Evolutionary conservation across 495 filamentous ascomycete genomes (phyloP).

Genomic region (Penicillium chermesinum): DNA sequence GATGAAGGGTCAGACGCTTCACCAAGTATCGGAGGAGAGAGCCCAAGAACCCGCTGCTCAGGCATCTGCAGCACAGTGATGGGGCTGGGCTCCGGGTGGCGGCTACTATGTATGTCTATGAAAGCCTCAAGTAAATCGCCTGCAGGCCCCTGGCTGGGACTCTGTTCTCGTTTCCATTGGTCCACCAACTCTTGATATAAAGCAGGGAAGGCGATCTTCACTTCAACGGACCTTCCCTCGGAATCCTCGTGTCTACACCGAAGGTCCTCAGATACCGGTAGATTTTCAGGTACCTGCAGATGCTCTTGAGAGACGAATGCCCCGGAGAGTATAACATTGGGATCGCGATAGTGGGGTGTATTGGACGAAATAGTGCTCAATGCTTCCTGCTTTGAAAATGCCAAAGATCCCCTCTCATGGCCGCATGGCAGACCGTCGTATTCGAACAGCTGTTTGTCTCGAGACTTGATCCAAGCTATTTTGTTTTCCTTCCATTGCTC

Average conservation of each 20-base stretch:
- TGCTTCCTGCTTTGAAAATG: neutral
- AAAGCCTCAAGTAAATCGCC: neutral
- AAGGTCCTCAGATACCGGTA: neutral
- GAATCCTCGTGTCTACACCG: neutral
- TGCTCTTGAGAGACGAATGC: conserved; percentile 6
- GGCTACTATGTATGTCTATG: neutral
- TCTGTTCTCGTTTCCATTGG: conserved; percentile 14
- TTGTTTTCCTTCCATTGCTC: neutral
- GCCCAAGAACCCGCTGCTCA: too few relatives aligned
- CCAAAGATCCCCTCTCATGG: neutral
- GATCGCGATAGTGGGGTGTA: neutral
- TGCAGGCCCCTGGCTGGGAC: too few relatives aligned
- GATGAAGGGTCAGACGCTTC: neutral
- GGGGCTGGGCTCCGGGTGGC: too few relatives aligned
- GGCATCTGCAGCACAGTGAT: too few relatives aligned
- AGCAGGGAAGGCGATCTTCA: conserved; percentile 21
- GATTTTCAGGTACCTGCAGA: neutral
- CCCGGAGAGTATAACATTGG: neutral
- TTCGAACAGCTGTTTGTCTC: too few relatives aligned
- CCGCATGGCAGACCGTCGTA: neutral
- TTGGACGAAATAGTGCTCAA: conserved; percentile 3
- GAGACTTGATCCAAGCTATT: too few relatives aligned
- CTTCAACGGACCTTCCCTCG: conserved; percentile 8
- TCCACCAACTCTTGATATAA: conserved; percentile 17
- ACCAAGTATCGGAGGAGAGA: too few relatives aligned